Conservation (phyloP, 2,329 filamentous ascomycete genomes). For the Fusarium chaquense region DNA sequence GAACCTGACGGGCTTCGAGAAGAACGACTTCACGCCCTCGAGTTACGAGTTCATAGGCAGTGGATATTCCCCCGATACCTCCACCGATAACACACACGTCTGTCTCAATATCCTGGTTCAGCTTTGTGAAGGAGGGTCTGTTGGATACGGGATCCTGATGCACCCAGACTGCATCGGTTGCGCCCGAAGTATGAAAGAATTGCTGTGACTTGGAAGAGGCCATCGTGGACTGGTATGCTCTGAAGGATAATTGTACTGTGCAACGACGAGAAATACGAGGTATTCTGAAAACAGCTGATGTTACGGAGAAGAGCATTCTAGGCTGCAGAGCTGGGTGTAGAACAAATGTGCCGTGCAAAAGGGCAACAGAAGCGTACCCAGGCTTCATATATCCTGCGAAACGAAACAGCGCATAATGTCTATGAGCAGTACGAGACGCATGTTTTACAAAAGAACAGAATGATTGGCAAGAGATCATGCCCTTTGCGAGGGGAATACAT, state of each 20-base stretch:
- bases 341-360: background rate
- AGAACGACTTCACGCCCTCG: slow-evolving; percentile 63
- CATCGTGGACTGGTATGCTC: slow-evolving; percentile 27
- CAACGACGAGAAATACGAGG: slow-evolving; percentile 14
- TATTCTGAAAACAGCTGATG: slow-evolving; percentile 2
- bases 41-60: slow-evolving; percentile 55
- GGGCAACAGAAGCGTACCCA: background rate
- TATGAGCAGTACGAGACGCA: background rate
- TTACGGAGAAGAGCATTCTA: slow-evolving; percentile 25
- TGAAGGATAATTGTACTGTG: slow-evolving; percentile 10
- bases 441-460: background rate
- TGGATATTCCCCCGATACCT: slow-evolving; percentile 36
- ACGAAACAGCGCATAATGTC: background rate
- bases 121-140: slow-evolving; percentile 9
- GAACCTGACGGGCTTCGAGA: slow-evolving; percentile 65
- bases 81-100: slow-evolving; percentile 37
- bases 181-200: slow-evolving; percentile 58
- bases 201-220: slow-evolving; percentile 23
- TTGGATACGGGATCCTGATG: slow-evolving; percentile 60
- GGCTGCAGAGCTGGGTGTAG: background rate
- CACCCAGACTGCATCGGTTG: slow-evolving; percentile 65
- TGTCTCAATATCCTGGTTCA: slow-evolving; percentile 13
- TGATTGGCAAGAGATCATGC: background rate
- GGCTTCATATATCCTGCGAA: background rate
- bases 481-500: background rate